These are phyloP conservation scores for Lentinula novae-zelandiae DNA, from an alignment of 1,284 basidiomycete genomes.

Conservation along the genomic window DNA sequence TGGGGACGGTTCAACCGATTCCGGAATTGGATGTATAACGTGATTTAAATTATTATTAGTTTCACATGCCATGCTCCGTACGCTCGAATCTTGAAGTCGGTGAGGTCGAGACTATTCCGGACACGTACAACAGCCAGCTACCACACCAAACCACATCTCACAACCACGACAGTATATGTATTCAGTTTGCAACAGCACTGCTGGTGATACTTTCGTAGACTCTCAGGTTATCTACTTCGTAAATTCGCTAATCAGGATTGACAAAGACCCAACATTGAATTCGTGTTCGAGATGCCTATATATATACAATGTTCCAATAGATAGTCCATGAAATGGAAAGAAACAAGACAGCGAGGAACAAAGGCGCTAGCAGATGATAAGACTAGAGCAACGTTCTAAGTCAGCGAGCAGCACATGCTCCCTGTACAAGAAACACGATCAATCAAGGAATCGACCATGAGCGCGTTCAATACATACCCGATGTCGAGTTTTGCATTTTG, in stretches of 20 bases:
- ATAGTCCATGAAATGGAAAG: constrained; percentile 19
- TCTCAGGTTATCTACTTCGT: too few species aligned
- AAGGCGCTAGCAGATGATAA: constrained; percentile 46
- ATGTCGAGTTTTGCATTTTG: constrained; percentile 41
- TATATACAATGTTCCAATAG: constrained; percentile 6
- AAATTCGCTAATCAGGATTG: neutral
- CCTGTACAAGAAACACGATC: constrained; percentile 24
- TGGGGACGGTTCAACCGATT: neutral
- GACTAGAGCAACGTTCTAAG: constrained; percentile 47
- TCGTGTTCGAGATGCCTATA: neutral
- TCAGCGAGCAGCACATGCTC: constrained; percentile 48
- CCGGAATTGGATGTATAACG: constrained; percentile 2
- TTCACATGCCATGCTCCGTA: neutral
- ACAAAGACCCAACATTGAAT: constrained; percentile 1
- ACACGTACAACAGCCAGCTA: too few species aligned
- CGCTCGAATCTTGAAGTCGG: neutral
- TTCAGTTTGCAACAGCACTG: too few species aligned
- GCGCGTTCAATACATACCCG: constrained; percentile 6
- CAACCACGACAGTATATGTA: too few species aligned
- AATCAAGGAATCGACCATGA: neutral
- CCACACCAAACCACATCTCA: too few species aligned
- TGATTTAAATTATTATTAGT: neutral
- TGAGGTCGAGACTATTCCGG: too few species aligned
- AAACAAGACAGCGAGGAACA: neutral
- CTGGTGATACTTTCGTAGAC: too few species aligned